Evolutionary conservation across 331 rosid species (phyloP).

Genomic region (Dryas integrifolia): DNA sequence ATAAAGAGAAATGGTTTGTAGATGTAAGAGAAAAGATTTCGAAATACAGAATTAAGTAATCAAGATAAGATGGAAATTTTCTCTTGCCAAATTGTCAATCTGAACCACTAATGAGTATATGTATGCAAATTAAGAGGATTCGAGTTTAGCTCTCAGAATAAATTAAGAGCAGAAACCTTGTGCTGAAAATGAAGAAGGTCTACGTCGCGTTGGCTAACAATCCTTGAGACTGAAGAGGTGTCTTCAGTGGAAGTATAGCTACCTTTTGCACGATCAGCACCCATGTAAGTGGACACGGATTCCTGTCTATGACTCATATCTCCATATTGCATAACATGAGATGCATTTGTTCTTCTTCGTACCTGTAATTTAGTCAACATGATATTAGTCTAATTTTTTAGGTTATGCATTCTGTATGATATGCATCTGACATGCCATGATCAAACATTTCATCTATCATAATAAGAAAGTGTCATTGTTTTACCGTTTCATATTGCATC

Average conservation of each 20-base stretch:
- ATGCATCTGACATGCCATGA: too few species aligned
- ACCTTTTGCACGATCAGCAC: constrained; percentile 15
- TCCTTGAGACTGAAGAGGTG: neutral
- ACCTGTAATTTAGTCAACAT: constrained; percentile 35
- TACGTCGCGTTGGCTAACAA: constrained; percentile 45
- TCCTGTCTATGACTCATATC: constrained; percentile 16
- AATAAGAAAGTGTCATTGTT: too few species aligned
- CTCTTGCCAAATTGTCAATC: too few species aligned
- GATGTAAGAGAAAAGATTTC: too few species aligned
- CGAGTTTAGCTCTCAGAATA: neutral
- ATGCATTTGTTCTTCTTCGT: constrained; percentile 33
- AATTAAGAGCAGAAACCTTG: constrained; percentile 26
- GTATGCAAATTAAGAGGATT: neutral
- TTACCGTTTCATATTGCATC: constrained; percentile 54
- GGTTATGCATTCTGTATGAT: neutral
- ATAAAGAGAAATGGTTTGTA: neutral
- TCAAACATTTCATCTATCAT: neutral
- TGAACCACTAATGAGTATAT: neutral
- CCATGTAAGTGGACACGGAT: constrained; percentile 36
- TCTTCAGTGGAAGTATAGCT: neutral
- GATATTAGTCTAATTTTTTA: neutral
- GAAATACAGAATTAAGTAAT: too few species aligned
- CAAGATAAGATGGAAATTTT: too few species aligned
- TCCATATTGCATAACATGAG: constrained; percentile 70
- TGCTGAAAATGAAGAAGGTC: constrained; percentile 37